Evolutionary conservation across 2,329 filamentous ascomycete genomes (phyloP).

Genomic region (Pseudocercospora vitis): DNA sequence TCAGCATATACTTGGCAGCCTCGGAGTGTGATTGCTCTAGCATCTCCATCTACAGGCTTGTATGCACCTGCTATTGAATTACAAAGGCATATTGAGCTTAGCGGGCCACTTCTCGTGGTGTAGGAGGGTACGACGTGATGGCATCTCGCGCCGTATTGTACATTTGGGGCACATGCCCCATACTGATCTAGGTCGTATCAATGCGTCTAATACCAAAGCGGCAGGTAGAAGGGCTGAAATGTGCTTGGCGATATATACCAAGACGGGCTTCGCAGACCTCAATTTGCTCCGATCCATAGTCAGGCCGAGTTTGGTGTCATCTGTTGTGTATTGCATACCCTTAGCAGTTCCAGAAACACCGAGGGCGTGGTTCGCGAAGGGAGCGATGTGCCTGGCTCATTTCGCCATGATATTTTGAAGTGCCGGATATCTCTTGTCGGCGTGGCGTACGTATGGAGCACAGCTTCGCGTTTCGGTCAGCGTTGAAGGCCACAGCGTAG

Average conservation of each 20-base stretch:
- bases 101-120: not conserved
- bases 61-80: slow-evolving; percentile 4
- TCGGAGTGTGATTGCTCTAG: not conserved
- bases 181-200: not conserved
- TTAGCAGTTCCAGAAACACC: not conserved
- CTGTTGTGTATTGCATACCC: not conserved
- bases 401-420: not conserved
- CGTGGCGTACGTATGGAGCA: not conserved
- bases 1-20: not conserved
- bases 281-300: not conserved
- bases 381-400: not conserved
- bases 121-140: not conserved
- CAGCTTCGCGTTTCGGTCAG: not conserved
- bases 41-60: not conserved
- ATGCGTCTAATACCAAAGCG: not conserved
- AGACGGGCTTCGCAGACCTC: slow-evolving; percentile 2
- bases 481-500: not conserved
- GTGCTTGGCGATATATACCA: slow-evolving; percentile 15
- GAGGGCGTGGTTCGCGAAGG: not conserved
- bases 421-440: not conserved
- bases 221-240: slow-evolving; percentile 2
- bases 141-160: slow-evolving; percentile 2
- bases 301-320: not conserved
- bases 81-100: not conserved
- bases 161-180: not conserved